Conservation (phyloP, 202 grass and related monocot genomes). For the Panicum hallii region DNA sequence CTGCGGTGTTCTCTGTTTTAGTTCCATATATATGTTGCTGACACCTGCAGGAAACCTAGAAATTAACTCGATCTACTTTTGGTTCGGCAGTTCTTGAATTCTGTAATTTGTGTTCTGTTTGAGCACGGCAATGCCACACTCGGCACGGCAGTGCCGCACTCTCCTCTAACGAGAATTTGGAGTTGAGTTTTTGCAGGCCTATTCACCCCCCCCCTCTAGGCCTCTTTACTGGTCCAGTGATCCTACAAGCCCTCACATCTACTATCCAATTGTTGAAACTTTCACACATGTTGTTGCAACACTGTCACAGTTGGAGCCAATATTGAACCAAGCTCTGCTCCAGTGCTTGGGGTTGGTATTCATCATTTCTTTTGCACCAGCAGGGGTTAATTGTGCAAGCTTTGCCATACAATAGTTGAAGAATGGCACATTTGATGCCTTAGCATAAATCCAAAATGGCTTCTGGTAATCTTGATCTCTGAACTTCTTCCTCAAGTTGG, state of each 20-base stretch:
- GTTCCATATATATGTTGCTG: no score
- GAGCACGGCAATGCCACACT: no score
- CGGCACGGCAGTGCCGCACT: no score
- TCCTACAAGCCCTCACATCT: background rate
- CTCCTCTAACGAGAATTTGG: no score
- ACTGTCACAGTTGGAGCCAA: background rate
- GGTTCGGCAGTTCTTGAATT: no score
- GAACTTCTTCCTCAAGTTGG: background rate
- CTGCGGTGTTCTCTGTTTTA: no score
- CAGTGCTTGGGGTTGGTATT: background rate
- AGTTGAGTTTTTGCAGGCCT: no score
- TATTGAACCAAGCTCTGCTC: background rate
- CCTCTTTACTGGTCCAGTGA: no score
- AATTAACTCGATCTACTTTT: no score
- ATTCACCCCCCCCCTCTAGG: no score
- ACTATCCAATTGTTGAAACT: background rate
- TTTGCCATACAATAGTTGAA: background rate
- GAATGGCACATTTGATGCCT: background rate
- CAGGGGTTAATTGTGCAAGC: background rate
- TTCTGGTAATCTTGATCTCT: background rate
- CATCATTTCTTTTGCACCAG: background rate
- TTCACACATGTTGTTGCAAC: background rate
- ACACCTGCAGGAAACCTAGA: no score
- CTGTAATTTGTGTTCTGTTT: no score
- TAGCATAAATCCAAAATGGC: background rate